Base-by-base conservation (phyloP, 192 early-diverging fungal species). In the Coemansia sp. region DNA sequence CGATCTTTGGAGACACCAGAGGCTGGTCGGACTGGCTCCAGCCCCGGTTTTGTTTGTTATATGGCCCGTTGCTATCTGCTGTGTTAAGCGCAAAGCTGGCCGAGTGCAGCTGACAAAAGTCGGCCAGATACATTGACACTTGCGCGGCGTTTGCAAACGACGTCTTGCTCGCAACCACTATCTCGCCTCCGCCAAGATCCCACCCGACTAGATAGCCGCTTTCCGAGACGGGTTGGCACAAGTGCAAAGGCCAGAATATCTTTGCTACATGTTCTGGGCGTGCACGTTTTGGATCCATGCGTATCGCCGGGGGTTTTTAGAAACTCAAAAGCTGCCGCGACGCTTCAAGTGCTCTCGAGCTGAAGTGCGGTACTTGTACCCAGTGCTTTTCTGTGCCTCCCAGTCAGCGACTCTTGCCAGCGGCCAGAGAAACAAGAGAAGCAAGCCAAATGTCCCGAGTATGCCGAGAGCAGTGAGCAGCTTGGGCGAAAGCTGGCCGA, bases 311-410 rank as follows among this genome's bases (percentile, higher is more conserved):
- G 29, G 29, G 9, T 53, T 17, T 53, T 11, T 34, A 43, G n/a
- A 5, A 34, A 15, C 2, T 62, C 53, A 83, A 38, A 83, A 83
- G 59, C 81, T 83, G 27, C 81, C 81, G 5, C 81, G 68, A 15
- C 81, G 81, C 44, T 68, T 73, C n/a, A 83, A 63, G 29, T 83
- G 72, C 26, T 78, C 76, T 26, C 76, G 57, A 10, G 81, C 76
- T 9, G 81, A 76, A 8, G 76, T 73, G 21, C 73, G 65, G 56
- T 64, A 69, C 39, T 69, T 63, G 70, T 73, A 78, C 14, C 58
- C 63, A 42, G 57, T 57, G 44, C 67, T 63, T 14, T 54, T 58
- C 32, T 66, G 63, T 14, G 71, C 67, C 41, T 79, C 81, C 65
- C 62, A 75, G 46, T 76, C 70, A 12, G 81, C 81, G 14, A 83